phyloP scores from a whole-genome alignment of 495 filamentous ascomycete species.

The Penicillium macrosclerotiorum region DNA sequence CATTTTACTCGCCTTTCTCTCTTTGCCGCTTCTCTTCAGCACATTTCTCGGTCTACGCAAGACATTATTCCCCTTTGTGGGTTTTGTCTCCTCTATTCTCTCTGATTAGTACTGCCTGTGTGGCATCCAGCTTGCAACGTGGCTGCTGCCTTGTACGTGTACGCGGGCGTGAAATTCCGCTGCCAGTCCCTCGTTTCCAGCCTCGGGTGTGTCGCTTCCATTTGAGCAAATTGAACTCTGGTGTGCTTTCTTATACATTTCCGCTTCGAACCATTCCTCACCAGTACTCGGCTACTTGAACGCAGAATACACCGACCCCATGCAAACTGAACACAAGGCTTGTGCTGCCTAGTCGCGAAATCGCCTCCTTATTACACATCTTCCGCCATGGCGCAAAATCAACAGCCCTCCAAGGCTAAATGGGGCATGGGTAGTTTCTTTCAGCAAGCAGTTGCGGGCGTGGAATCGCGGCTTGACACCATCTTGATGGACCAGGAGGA shows the following conservation, averaged over 20 bases:
- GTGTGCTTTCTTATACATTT: no score
- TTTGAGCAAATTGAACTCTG: conserved; percentile 3
- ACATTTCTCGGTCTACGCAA: background rate
- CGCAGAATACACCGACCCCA: conserved; percentile 22
- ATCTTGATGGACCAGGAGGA: conserved; percentile 81
- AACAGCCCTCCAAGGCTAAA: conserved; percentile 34
- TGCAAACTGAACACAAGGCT: conserved; percentile 24
- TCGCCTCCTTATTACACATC: conserved; percentile 3
- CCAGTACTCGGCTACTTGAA: conserved; percentile 4
- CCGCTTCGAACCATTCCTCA: background rate
- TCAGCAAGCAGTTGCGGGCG: conserved; percentile 86
- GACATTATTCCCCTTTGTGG: background rate
- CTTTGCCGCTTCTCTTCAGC: background rate
- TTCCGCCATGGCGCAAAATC: conserved; percentile 39
- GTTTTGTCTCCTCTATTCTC: background rate
- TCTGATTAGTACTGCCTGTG: background rate
- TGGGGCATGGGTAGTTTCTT: conserved; percentile 71
- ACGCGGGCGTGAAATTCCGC: conserved; percentile 1
- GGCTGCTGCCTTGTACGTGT: conserved; percentile 15
- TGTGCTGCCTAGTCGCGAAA: conserved; percentile 19
- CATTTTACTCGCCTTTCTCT: conserved; percentile 1
- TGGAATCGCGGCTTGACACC: conserved; percentile 89
- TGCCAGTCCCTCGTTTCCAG: conserved; percentile 12
- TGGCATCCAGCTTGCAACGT: conserved; percentile 12
- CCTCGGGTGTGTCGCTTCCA: background rate